Conservation (phyloP, 371 early-diverging fungal species). For the Haplosporangium sp. region DNA sequence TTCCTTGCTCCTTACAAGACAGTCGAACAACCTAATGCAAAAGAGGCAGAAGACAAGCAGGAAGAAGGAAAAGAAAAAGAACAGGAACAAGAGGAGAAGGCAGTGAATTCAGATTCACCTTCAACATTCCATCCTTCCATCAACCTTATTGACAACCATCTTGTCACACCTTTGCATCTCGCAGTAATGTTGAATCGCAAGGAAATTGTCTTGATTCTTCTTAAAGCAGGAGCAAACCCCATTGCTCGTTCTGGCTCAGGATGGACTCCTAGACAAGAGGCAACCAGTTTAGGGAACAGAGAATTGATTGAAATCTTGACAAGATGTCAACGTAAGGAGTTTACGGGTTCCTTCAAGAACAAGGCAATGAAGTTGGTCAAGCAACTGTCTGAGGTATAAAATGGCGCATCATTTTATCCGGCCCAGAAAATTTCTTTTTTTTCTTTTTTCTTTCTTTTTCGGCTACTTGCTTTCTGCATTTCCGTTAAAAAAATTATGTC, state of each 20-base stretch:
- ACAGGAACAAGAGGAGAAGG: neutral
- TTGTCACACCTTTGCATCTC: constrained; percentile 50
- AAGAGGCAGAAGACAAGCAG: constrained; percentile 1
- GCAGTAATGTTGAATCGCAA: constrained; percentile 55
- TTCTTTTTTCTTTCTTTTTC: neutral
- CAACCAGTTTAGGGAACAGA: constrained; percentile 41
- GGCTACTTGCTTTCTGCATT: neutral
- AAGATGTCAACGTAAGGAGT: constrained; percentile 40
- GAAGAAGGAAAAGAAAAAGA: neutral
- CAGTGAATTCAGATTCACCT: neutral
- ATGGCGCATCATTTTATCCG: neutral
- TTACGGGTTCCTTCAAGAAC: constrained; percentile 41
- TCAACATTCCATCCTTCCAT: constrained; percentile 30
- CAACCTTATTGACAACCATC: constrained; percentile 47
- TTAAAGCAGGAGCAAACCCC: constrained; percentile 52
- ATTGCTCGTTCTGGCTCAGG: constrained; percentile 49
- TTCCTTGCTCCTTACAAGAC: constrained; percentile 36
- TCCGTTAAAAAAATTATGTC: no score
- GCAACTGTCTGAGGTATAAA: constrained; percentile 36
- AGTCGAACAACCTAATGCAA: neutral
- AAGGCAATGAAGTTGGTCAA: constrained; percentile 51
- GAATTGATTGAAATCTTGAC: constrained; percentile 41
- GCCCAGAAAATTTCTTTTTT: neutral
- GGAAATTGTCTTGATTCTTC: constrained; percentile 36
- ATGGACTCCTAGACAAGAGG: constrained; percentile 54